phyloP scores from a whole-genome alignment of 441 rosid species.

The Hura crepitans region DNA sequence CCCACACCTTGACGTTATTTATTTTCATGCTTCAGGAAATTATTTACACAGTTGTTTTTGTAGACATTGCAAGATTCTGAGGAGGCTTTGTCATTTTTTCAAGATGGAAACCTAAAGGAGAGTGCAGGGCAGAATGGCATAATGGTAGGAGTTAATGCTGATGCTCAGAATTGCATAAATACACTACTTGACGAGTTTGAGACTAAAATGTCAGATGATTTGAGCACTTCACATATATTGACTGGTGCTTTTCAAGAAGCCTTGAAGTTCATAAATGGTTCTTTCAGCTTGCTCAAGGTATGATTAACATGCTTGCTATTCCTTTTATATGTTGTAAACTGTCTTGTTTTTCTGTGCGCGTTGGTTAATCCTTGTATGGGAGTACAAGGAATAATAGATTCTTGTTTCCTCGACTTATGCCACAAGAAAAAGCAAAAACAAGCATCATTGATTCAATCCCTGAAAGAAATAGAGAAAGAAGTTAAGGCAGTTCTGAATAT shows the following conservation, averaged over 20 bases:
- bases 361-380: neutral
- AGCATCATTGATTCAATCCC: slow-evolving; percentile 48
- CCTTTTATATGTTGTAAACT: neutral
- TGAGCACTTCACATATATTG: slow-evolving; percentile 65
- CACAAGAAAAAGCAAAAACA: slow-evolving; percentile 77
- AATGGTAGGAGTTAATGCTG: slow-evolving; percentile 35
- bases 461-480: slow-evolving; percentile 52
- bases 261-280: slow-evolving; percentile 61
- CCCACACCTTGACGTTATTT: neutral
- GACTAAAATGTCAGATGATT: slow-evolving; percentile 70
- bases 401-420: slow-evolving; percentile 2
- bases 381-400: neutral
- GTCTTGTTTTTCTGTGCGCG: neutral
- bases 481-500: slow-evolving; percentile 49
- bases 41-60: neutral
- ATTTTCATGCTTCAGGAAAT: neutral
- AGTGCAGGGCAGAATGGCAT: slow-evolving; percentile 33
- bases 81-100: slow-evolving; percentile 47
- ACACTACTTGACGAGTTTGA: slow-evolving; percentile 56
- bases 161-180: slow-evolving; percentile 48
- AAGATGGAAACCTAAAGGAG: slow-evolving; percentile 40
- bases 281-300: slow-evolving; percentile 60
- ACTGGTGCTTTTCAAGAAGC: slow-evolving; percentile 79
- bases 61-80: slow-evolving; percentile 80
- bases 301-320: neutral